Base-by-base conservation (phyloP, 768 basidiomycete genomes). In the Lactarius sanguifluus region DNA sequence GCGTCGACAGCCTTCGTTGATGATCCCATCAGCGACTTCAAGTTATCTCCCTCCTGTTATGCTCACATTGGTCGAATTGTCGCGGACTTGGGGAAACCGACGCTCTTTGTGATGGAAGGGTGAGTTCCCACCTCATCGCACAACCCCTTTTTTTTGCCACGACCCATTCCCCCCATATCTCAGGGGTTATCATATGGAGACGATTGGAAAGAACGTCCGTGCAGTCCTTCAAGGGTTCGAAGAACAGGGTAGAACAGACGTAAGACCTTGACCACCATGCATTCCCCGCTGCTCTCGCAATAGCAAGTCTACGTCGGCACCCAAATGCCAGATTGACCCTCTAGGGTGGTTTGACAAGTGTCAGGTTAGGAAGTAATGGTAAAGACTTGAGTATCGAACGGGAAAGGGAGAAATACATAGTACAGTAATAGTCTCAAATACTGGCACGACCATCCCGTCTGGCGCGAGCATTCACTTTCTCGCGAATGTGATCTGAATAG, bases 91-190 rank as follows among this genome's bases (percentile, higher is more conserved):
- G 45, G 41, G 16, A 66, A 64, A 41, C 70, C 69, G 5, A 75
- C 76, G 12, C 69, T 76, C n/a, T 78, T 78, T 62, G 70, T 75
- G 12, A 74, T 78, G 77, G 77, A 79, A 63, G 75, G 78, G 77
- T 78, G 55, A 28, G 74, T 52, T 47, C 20, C 38, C 45, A 43
- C 20, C n/a, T 40, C 43, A 38, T 28, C n/a, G 30, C 40, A 34
- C 13, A 20, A 13, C 20, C 18, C 28, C n/a, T 9, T 25, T 62
- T 25, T 62, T 20, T 25, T 1, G 20, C 50, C 50, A 20, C 23
- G 4, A 18, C 7, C 20, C 38, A 30, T 34, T 9, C 32, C 32
- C 32, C 32, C 32, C 41, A 23, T 25, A 36, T 36, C 30, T 41
- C 59, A 77, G 76, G 13, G 76, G 75, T 8, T 76, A 78, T 54